Evolutionary conservation across 345 rosid genomes (phyloP).

Genomic region (Angophora floribunda): DNA sequence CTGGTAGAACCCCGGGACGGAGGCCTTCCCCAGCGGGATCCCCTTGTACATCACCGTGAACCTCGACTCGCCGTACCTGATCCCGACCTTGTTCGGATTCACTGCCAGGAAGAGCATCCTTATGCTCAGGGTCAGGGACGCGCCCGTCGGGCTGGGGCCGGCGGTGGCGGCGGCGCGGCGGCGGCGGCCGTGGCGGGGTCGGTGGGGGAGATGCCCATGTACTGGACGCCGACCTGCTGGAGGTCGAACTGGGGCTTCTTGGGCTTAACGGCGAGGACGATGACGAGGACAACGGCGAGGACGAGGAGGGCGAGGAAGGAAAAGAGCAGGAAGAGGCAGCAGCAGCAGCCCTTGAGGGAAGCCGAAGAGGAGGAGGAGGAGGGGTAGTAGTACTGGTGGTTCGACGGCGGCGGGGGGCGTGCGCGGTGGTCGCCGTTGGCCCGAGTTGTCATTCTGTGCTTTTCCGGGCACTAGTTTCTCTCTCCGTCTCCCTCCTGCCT

Average conservation of each 20-base stretch:
- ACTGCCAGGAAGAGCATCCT: constrained; percentile 79
- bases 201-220: constrained; percentile 67
- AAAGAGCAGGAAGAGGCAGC: constrained; percentile 87
- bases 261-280: constrained; percentile 90
- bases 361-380: constrained; percentile 60
- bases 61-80: constrained; percentile 89
- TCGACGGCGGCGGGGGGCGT: not conserved
- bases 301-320: constrained; percentile 70
- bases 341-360: constrained; percentile 92
- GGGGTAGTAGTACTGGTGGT: constrained; percentile 21
- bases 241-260: constrained; percentile 98
- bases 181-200: constrained; percentile 28
- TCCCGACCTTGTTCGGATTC: constrained; percentile 94
- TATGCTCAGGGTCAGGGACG: constrained; percentile 65
- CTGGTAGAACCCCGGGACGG: constrained; percentile 88
- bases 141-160: constrained; percentile 7
- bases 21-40: constrained; percentile 81
- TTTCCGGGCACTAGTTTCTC: not conserved
- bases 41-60: constrained; percentile 96
- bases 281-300: constrained; percentile 61
- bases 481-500: not conserved
- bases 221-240: constrained; percentile 86
- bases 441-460: not conserved
- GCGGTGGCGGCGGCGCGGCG: constrained; percentile 8
- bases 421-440: not conserved